phyloP scores from a whole-genome alignment of 805 yeast genomes.

The Brettanomyces nanus region DNA sequence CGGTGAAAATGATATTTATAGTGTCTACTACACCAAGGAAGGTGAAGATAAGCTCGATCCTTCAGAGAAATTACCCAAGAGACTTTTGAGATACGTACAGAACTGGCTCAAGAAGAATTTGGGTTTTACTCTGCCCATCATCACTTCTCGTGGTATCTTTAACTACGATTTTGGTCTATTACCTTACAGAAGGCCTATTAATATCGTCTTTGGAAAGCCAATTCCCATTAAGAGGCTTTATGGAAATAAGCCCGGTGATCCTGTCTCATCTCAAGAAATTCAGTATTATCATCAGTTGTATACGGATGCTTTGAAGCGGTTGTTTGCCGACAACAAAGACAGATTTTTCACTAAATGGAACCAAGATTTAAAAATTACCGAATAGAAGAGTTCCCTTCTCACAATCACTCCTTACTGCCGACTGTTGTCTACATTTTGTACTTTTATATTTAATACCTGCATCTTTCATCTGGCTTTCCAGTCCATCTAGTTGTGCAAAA shows the following conservation, averaged over 20 bases:
- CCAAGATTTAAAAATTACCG: conserved; percentile 38
- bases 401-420: too few relatives aligned
- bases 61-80: conserved; percentile 21
- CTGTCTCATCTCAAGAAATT: conserved; percentile 36
- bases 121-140: conserved; percentile 85
- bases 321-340: conserved; percentile 61
- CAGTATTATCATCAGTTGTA: conserved; percentile 69
- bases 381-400: too few relatives aligned
- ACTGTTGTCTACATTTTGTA: too few relatives aligned
- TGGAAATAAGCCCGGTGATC: conserved; percentile 19
- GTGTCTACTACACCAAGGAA: conserved; percentile 23
- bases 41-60: conserved; percentile 12
- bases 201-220: conserved; percentile 68
- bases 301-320: conserved; percentile 48
- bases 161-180: conserved; percentile 87
- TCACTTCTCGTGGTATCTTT: conserved; percentile 87
- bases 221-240: conserved; percentile 27
- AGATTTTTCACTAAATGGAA: conserved; percentile 40
- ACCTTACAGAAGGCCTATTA: conserved; percentile 76
- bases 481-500: too few relatives aligned
- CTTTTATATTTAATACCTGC: too few relatives aligned
- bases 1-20: conserved; percentile 70
- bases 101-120: conserved; percentile 58
- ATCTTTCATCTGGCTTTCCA: too few relatives aligned
- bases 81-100: conserved; percentile 46